Evolutionary conservation across 768 basidiomycete genomes (phyloP).

Genomic region (Tricholoma bakamatsutake): DNA sequence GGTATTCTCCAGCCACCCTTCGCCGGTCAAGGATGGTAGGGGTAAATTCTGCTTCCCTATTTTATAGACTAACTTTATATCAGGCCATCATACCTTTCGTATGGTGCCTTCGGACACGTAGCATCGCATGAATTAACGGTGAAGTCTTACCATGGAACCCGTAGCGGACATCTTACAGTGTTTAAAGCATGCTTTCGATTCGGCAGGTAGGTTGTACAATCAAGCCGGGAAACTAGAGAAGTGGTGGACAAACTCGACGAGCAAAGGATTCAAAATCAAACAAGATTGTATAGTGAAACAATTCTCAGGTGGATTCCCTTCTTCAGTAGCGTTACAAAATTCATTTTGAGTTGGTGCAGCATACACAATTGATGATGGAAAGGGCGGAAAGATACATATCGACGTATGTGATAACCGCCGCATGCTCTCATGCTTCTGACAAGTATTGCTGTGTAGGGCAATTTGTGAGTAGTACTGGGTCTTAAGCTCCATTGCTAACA

Average conservation of each 20-base stretch:
- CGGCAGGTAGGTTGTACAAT: constrained; percentile 86
- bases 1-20: constrained; percentile 93
- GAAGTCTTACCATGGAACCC: constrained; percentile 15
- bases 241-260: constrained; percentile 93
- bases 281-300: constrained; percentile 90
- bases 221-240: constrained; percentile 80
- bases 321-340: constrained; percentile 2
- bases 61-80: constrained; percentile 3
- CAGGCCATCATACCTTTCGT: constrained; percentile 86
- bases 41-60: background rate
- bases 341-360: constrained; percentile 29
- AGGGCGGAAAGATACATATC: constrained; percentile 77
- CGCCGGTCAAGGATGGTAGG: constrained; percentile 75
- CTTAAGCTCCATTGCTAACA: background rate
- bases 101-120: constrained; percentile 89
- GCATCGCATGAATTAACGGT: constrained; percentile 92
- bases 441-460: constrained; percentile 44
- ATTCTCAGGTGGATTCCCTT: constrained; percentile 56
- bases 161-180: background rate
- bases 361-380: constrained; percentile 81
- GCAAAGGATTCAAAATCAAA: constrained; percentile 72
- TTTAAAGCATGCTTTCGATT: constrained; percentile 81
- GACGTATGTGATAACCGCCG: constrained; percentile 50
- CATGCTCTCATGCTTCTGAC: background rate
- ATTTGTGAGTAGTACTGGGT: constrained; percentile 47